These are phyloP conservation scores for Pharus latifolius DNA, from an alignment of 176 grass and related monocot species.

Conservation along the genomic window DNA sequence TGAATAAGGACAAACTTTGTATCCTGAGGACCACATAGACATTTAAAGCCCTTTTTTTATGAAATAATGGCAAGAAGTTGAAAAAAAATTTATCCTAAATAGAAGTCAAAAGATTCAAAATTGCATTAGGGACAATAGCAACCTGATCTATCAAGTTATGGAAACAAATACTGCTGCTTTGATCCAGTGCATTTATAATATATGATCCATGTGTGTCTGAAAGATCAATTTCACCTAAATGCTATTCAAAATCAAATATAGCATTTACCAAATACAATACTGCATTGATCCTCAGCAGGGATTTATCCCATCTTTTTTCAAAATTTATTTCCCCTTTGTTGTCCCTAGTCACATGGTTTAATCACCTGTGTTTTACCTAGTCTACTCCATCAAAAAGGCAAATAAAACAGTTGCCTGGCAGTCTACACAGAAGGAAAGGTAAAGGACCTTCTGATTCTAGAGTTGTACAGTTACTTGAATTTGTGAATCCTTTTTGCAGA, in stretches of 20 bases:
- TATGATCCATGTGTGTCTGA: background rate
- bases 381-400: slow-evolving; percentile 20
- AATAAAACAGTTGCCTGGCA: slow-evolving; percentile 1
- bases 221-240: slow-evolving; percentile 9
- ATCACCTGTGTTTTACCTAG: slow-evolving; percentile 5
- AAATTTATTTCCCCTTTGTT: slow-evolving; percentile 36
- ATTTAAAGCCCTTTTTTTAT: too few species aligned
- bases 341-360: too few species aligned
- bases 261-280: slow-evolving; percentile 8
- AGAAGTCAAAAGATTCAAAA: too few species aligned
- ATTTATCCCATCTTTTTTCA: slow-evolving; percentile 12
- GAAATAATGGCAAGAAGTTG: too few species aligned
- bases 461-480: slow-evolving; percentile 45
- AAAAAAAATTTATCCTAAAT: too few species aligned
- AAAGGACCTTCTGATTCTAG: background rate
- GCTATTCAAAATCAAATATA: background rate
- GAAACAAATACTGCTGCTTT: background rate
- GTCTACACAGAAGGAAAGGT: slow-evolving; percentile 15
- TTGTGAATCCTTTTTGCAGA: slow-evolving; percentile 75
- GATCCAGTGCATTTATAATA: too few species aligned
- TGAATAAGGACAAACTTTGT: too few species aligned
- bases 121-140: too few species aligned
- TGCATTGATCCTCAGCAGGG: background rate
- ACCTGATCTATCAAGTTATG: too few species aligned
- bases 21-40: too few species aligned